Evolutionary conservation across 2,329 filamentous ascomycete genomes (phyloP).

Genomic region (Zelopaecilomyces penicillatus): DNA sequence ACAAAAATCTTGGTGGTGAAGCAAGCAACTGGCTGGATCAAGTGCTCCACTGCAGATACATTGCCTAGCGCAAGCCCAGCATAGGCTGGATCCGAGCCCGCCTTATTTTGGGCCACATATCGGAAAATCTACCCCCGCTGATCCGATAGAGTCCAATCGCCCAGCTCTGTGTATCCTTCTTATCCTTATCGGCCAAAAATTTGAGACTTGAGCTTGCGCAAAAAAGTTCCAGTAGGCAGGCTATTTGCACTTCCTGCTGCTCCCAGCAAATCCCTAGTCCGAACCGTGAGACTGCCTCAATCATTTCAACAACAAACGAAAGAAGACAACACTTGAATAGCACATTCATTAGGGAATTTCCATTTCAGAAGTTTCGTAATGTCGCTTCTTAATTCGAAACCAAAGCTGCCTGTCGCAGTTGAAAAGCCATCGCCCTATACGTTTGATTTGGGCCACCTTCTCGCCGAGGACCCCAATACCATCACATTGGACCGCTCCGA

Average conservation of each 20-base stretch:
- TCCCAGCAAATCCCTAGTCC: too few species aligned
- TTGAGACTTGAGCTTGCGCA: conserved; percentile 6
- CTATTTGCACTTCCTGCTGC: too few species aligned
- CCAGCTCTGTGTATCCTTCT: not conserved
- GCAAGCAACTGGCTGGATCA: too few species aligned
- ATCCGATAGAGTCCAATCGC: conserved; percentile 13
- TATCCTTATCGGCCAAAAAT: conserved; percentile 20
- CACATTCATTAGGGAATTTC: not conserved
- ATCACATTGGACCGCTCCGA: conserved; percentile 45
- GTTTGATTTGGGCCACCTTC: conserved; percentile 84
- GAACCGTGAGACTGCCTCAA: not conserved
- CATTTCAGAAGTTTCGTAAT: conserved; percentile 16
- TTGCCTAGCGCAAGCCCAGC: too few species aligned
- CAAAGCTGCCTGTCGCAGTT: conserved; percentile 55
- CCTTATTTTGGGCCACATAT: not conserved
- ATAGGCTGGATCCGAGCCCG: not conserved
- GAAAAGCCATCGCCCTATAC: conserved; percentile 83
- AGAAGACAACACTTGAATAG: conserved; percentile 8
- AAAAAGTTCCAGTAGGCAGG: conserved; percentile 14
- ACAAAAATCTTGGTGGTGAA: too few species aligned
- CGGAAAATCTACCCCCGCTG: conserved; percentile 21
- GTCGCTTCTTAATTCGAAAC: conserved; percentile 28
- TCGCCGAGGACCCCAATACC: conserved; percentile 82
- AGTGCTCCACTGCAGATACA: too few species aligned
- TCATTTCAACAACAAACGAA: conserved; percentile 6